Base-by-base conservation (phyloP, 169 alveolate species). In the Eimeria praecox region DNA sequence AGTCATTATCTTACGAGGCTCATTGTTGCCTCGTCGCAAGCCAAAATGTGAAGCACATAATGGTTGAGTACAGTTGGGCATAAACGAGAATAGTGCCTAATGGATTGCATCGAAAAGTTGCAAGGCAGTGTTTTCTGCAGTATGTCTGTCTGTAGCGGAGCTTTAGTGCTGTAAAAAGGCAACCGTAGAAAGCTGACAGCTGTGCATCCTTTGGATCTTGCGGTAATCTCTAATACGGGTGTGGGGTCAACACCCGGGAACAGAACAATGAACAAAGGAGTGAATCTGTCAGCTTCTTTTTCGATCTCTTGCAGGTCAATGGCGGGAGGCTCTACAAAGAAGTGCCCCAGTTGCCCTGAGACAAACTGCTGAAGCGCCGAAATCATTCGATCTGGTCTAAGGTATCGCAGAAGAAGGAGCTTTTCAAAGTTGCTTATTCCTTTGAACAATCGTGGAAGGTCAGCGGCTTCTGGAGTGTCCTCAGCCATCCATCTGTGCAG, bases 201-300 rank as follows among this genome's bases (percentile, higher is more conserved):
- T 44, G 95, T 96, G 66, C 95, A 96, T 27, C 97, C 98, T 78
- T 95, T 95, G 56, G 95, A 85, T 56, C 91, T 97, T 78, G 98
- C 99, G n/a, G 98, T 97, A 75, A 97, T 94, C 96, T 98, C 99
- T 93, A 98, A 98, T 73, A 98, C 98, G 64, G 99, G 99, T 2
- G 99, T 98, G n/a, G 99, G 99, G 94, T 98, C 99, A 52, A 98
- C 98, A 33, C 99, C 99, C 24, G 99, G 99, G 98, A 98, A 98
- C 35, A 98, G 98, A 59, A 99, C 99, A 96, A 99, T 98, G 99
- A 99, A 99, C 83, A 98, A 97, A 56, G 99, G 99, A 49, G 99
- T 98, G 87, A 97, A 96, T 88, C 97, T 97, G 90, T 97, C 97
- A 92, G 99, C 98, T 97, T 99, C 99, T 33, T 96, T 97, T 82